Conservation (phyloP, 306 rosid species). For the Rubus idaeus region DNA sequence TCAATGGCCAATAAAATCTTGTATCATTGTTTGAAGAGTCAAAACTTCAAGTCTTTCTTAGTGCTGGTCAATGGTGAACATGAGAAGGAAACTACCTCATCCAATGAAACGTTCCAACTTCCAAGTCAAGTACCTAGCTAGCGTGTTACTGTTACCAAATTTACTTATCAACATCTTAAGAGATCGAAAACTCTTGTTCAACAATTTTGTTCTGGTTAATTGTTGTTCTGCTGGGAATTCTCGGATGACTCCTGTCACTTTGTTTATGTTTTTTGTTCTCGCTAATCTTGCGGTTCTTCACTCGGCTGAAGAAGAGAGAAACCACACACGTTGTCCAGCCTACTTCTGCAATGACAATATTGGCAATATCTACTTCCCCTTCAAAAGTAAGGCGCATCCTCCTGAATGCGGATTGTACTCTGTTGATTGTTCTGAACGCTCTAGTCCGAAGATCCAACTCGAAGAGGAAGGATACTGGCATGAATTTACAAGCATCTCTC, state of each 20-base stretch:
- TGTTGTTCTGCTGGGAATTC: not conserved
- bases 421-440: fast-evolving
- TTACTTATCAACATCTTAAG: not conserved
- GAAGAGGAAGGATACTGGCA: not conserved
- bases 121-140: not conserved
- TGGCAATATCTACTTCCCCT: not conserved
- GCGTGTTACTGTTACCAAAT: not conserved
- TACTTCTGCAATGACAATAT: fast-evolving
- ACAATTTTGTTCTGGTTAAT: not conserved
- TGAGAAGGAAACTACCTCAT: slow-evolving; percentile 1
- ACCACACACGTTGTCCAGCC: not conserved
- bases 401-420: not conserved
- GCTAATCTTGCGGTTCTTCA: slow-evolving; percentile 10
- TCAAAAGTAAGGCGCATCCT: fast-evolving
- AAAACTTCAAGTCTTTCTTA: not conserved
- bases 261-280: slow-evolving; percentile 18
- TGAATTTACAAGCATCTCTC: fast-evolving
- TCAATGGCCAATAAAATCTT: not conserved
- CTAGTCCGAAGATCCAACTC: not conserved
- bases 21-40: not conserved
- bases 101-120: not conserved
- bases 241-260: slow-evolving; percentile 14
- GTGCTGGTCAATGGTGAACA: not conserved
- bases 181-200: not conserved
- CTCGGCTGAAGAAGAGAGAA: not conserved